Evolutionary conservation across 2,329 filamentous ascomycete genomes (phyloP).

Genomic region (Periconia sp.): DNA sequence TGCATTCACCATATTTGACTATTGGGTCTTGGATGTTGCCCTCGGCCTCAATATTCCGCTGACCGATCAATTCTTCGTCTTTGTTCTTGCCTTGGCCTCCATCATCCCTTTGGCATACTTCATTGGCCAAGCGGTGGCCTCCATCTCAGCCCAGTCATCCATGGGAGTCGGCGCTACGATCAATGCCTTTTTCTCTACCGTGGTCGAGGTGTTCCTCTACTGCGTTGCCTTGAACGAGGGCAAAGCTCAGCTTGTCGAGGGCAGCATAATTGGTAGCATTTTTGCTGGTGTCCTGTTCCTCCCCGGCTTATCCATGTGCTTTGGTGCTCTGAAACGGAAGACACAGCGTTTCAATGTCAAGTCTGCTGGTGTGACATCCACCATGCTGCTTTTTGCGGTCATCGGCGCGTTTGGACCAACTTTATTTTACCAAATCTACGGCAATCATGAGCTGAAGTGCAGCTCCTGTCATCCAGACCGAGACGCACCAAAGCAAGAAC

Average conservation of each 20-base stretch:
- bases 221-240: conserved; percentile 92
- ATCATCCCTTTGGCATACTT: conserved; percentile 98
- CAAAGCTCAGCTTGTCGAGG: conserved; percentile 91
- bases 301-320: conserved; percentile 97
- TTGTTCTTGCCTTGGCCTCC: conserved; percentile 81
- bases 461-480: conserved; percentile 62
- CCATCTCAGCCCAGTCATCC: conserved; percentile 96
- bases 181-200: conserved; percentile 97
- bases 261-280: conserved; percentile 96
- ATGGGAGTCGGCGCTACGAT: conserved; percentile 97
- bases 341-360: conserved; percentile 98
- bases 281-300: conserved; percentile 96
- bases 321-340: conserved; percentile 95
- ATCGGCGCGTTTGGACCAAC: conserved; percentile 96
- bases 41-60: conserved; percentile 74
- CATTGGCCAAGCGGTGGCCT: conserved; percentile 96
- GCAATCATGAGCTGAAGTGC: conserved; percentile 94
- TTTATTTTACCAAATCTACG: conserved; percentile 98
- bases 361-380: conserved; percentile 95
- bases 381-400: conserved; percentile 95
- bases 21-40: conserved; percentile 74
- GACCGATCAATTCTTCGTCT: conserved; percentile 85
- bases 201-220: conserved; percentile 97
- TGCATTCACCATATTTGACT: conserved; percentile 94
- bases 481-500: conserved; percentile 54